Conservation (phyloP, 176 grass and related monocot species). For the Guadua angustifolia region DNA sequence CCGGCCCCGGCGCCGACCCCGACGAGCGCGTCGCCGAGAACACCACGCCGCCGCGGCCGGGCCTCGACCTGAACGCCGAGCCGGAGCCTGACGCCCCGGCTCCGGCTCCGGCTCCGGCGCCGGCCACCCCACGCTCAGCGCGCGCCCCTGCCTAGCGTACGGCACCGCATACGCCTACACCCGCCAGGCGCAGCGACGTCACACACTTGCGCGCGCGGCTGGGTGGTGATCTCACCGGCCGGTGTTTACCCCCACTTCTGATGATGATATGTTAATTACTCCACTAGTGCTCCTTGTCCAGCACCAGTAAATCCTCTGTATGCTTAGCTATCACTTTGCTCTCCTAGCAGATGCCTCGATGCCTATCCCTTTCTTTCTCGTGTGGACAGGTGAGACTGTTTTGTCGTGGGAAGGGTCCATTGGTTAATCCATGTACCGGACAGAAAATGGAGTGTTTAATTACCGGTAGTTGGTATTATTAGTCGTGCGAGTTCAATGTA, state of each 20-base stretch:
- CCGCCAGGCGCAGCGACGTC: neutral
- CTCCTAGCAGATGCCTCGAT: neutral
- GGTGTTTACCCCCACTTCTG: neutral
- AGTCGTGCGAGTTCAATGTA: neutral
- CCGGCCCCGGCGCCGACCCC: neutral
- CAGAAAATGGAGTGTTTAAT: constrained; percentile 1
- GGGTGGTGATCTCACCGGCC: neutral
- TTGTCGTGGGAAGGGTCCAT: neutral
- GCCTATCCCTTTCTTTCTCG: neutral
- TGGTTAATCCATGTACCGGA: constrained; percentile 4
- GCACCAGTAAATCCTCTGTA: neutral
- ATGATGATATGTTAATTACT: neutral
- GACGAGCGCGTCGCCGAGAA: constrained; percentile 41
- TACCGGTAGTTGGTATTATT: neutral
- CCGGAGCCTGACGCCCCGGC: constrained; percentile 58
- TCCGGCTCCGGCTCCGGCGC: neutral
- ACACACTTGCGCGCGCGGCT: neutral
- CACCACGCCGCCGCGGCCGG: constrained; percentile 19
- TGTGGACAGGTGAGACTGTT: constrained; percentile 11
- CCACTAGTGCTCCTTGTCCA: neutral
- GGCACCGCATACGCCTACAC: neutral
- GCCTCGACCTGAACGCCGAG: constrained; percentile 70
- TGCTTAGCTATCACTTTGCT: neutral
- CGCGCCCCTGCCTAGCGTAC: constrained; percentile 16
- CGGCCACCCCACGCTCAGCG: constrained; percentile 25